Base-by-base conservation (phyloP, 148 eudicot species). In the Salicornia ramosissima region DNA sequence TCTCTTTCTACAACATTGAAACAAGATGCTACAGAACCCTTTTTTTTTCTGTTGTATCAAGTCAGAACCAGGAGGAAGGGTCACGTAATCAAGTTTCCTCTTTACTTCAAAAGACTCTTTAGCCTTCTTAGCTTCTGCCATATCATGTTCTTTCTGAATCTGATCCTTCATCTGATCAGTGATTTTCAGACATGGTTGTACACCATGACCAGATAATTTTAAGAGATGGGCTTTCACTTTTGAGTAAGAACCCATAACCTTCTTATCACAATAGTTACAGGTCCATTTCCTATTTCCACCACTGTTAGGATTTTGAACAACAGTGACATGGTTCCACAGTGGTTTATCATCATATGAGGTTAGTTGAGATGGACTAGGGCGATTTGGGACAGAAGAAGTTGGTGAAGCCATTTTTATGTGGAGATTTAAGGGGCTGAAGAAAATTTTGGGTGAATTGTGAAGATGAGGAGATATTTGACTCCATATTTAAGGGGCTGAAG, bases 251-350 rank as follows among this genome's bases (percentile, higher is more conserved):
- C 54, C 40, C 1, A 39, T 65, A n/a, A 28, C 55, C 1, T 0
- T 46, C 30, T 65, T 65, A 0, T 29, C 10, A 28, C 55, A 65
- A 16, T 65, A 65, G 33, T 45, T 65, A 19, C 56, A 47, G 16
- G 55, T 42, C 55, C 56, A 65, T 28, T 15, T 30, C 12, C 56
- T 45, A 65, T 65, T 46, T 28, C 55, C 69, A 65, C 69, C 39
- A 13, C 39, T 28, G 24, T 4, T 6, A 14, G 55, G 69, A 10
- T 25, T 26, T 49, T 25, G 22, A 1, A 47, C 1, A 30, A 16
- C 47, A 11, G 22, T 65, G 3, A 65, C 69, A 65, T 65, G 40
- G 24, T 65, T 65, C 69, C 69, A 47, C 9, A 65, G 10, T 16
- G 56, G 55, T 14, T 47, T 47, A 24, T 52, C 57, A 52, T 52